Evolutionary conservation across 176 grass and related monocot genomes (phyloP).

Genomic region (Rhynchospora breviuscula): DNA sequence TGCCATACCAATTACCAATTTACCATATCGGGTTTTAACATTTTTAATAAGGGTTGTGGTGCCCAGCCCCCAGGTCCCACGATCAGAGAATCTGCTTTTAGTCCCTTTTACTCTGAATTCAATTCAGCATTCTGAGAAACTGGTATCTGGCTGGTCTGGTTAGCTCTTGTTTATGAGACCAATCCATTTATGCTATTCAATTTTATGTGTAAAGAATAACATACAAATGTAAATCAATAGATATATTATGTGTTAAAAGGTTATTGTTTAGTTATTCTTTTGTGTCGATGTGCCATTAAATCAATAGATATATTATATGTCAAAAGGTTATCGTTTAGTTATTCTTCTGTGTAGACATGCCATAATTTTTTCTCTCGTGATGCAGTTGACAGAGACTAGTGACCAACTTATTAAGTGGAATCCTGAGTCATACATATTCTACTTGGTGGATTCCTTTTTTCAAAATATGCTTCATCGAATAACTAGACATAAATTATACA

Average conservation of each 20-base stretch:
- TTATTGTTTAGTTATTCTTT: neutral
- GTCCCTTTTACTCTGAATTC: neutral
- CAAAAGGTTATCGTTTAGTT: neutral
- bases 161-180: neutral
- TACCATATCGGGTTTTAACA: neutral
- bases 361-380: neutral
- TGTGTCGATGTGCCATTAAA: neutral
- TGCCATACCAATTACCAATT: too few species aligned
- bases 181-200: neutral
- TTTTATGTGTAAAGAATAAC: neutral
- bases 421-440: neutral
- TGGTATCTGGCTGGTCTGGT: neutral
- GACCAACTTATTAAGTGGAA: constrained; percentile 20
- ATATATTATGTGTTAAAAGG: neutral
- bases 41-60: neutral
- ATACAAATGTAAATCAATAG: neutral
- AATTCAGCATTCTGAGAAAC: neutral
- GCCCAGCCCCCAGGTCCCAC: neutral
- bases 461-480: neutral
- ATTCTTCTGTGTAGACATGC: neutral
- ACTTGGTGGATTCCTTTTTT: neutral
- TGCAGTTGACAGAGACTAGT: constrained; percentile 12
- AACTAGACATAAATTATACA: neutral
- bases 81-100: neutral
- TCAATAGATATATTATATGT: neutral